Base-by-base conservation (phyloP, 306 rosid species). In the Inga laurina region DNA sequence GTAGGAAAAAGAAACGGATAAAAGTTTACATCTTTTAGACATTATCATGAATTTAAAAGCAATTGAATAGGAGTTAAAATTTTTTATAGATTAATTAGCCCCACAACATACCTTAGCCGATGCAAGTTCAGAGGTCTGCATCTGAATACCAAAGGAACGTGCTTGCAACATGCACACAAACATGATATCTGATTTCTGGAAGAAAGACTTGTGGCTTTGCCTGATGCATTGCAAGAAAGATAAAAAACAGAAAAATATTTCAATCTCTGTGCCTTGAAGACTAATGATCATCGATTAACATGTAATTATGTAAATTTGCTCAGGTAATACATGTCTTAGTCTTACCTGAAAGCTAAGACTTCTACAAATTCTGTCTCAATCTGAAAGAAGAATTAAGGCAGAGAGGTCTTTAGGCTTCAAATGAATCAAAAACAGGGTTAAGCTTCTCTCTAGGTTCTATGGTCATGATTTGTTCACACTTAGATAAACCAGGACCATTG, bases 321-420 rank as follows among this genome's bases (percentile, higher is more conserved):
- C 37, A 78, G 22, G 44, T 30, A 69, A 46, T 16, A 49, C 14
- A 52, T 70, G 76, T 76, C 54, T 45, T 22, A 22, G 54, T 79
- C 83, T 70, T 83, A 93, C 98, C 94, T 93, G 89, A 96, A 92
- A 19, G 98, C 93, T 84, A 96, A 88, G 39, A 96, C 82, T 85
- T 96, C 97, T 77, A 88, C 90, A 79, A 96, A 93, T 73, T 92
- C 89, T 10, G 98, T 54, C 35, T 92, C 94, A 59, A 92, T 65
- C 99, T 93, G 83, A 79, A 86, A 75, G 35, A 86, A 85, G 10
- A 76, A 83, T 30, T 69, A 65, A 72, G 86, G 66, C 14, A 77
- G 61, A 34, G 32, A 35, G 37, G 32, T 61, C 19, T 84, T 85
- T 27, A 27, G 30, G 57, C 74, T 79, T 75, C 49, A 72, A 10